Percentiles rank a stretch among this genome's conserved stretches.
These are phyloP conservation scores for Perilla frutescens DNA, from an alignment of 257 asterid species.

Conservation along the genomic window DNA sequence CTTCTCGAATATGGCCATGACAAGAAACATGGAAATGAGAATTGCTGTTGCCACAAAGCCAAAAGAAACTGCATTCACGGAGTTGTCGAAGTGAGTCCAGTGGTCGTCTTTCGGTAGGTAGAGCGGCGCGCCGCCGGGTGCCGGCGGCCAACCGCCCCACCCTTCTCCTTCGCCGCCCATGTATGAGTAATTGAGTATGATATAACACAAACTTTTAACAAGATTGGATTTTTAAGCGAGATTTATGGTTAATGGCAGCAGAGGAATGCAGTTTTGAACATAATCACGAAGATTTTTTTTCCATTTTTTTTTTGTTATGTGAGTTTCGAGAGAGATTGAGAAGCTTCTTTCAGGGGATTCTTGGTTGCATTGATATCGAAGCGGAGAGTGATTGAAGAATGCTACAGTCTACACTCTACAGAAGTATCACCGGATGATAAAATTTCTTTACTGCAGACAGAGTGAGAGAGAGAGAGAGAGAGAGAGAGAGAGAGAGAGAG, in stretches of 20 bases:
- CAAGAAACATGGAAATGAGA: slow-evolving; percentile 83
- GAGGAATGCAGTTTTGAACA: not conserved
- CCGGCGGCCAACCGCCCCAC: slow-evolving; percentile 64
- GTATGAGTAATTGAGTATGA: not conserved
- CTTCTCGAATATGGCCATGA: slow-evolving; percentile 87
- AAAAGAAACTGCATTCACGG: slow-evolving; percentile 79
- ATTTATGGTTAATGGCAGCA: not conserved
- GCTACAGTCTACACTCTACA: not conserved
- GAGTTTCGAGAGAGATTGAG: slow-evolving; percentile 38
- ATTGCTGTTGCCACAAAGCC: slow-evolving; percentile 90
- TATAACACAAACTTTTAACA: not conserved
- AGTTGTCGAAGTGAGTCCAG: slow-evolving; percentile 84
- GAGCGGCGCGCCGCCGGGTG: slow-evolving; percentile 60
- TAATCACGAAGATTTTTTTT: not conserved
- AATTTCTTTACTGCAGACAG: slow-evolving; percentile 22
- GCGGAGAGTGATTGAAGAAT: not conserved
- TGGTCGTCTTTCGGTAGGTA: slow-evolving; percentile 62
- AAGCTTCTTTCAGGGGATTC: slow-evolving; percentile 31
- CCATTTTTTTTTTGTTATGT: slow-evolving; percentile 15
- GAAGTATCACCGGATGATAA: not conserved
- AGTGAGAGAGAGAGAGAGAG: slow-evolving; percentile 20
- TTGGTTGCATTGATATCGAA: slow-evolving; percentile 28
- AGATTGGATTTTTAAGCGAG: slow-evolving; percentile 1
- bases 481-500: slow-evolving; percentile 32
- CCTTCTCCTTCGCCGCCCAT: slow-evolving; percentile 72